phyloP scores from a whole-genome alignment of 805 yeast genomes.

The Grigorovia yakushimaensis region DNA sequence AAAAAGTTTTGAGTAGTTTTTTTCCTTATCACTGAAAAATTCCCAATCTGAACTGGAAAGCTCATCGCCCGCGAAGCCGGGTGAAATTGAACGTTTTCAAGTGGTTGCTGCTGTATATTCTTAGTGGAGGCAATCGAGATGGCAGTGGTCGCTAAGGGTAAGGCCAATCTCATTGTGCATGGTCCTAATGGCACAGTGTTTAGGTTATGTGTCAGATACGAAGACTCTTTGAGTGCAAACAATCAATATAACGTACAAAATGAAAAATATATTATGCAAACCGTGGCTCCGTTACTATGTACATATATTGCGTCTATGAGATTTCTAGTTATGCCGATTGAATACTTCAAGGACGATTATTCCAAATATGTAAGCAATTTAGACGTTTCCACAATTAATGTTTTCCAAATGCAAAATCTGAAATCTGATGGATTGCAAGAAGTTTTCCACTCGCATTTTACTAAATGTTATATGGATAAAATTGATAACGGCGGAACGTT shows the following conservation, averaged over 20 bases:
- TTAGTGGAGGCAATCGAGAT: too few species aligned
- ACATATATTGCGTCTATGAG: not conserved
- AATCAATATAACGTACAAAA: constrained; percentile 18
- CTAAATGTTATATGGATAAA: constrained; percentile 11
- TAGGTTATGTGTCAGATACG: constrained; percentile 19
- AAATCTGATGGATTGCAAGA: not conserved
- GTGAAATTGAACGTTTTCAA: too few species aligned
- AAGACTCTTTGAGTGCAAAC: constrained; percentile 9
- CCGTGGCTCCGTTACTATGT: constrained; percentile 9
- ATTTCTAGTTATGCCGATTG: not conserved
- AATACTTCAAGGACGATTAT: not conserved
- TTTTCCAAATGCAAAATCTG: constrained; percentile 16
- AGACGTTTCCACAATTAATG: constrained; percentile 7
- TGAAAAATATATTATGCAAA: constrained; percentile 8
- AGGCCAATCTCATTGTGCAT: constrained; percentile 20
- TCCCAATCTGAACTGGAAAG: not conserved
- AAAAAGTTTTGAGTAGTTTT: not conserved
- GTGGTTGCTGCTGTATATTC: too few species aligned
- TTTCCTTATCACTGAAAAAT: not conserved
- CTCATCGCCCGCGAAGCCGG: not conserved
- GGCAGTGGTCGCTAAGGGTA: constrained; percentile 19
- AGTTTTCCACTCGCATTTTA: constrained; percentile 13
- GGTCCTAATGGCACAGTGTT: constrained; percentile 6
- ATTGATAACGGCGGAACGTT: not conserved
- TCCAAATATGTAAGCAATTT: not conserved